Base-by-base conservation (phyloP, 2,329 filamentous ascomycete species). In the Aspergillus proliferans region DNA sequence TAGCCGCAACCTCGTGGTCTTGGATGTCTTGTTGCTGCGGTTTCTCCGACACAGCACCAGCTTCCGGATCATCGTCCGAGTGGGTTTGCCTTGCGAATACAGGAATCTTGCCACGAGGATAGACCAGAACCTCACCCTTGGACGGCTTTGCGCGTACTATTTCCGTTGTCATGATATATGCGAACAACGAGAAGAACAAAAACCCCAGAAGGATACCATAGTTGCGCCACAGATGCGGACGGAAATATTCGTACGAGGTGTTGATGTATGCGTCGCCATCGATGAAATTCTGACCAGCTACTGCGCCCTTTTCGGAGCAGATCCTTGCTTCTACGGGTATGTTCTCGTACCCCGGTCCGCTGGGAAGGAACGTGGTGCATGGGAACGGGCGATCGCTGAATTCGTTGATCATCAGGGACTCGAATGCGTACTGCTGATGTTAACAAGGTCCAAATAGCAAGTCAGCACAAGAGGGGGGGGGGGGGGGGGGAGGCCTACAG, bases 391-490 rank as follows among this genome's bases (percentile, higher is more conserved):
- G 79, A 47, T 72, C 71, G 57, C 82, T 69, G 57, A 94, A 95
- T 65, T 95, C 90, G 67, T 95, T 95, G 58, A 88, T 80, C 78
- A 93, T 86, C 12, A 95, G 76, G 0, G 85, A 75, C 64, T 95
- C 88, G 60, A 94, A 95, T 0, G 84, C 82, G 55, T 94, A 94
- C 58, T 62, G 26, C 6, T 19, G 14, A 9, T 26, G 28, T 45
- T 34, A 45, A 10, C 14, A 10, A 7, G 43, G 19, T 3, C 6
- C n/a, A 15, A 21, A 21, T 9, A 6, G 14, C 10, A 19, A 14
- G 4, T 21, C 8, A 21, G 6, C 6, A 6, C 26, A 6, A 8
- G 15, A 15, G 15, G 15, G 4, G 14, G 9, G n/a, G 36, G n/a
- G 49, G 4, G 15, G 1, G 15, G 15, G 4, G 14, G 9, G n/a